These are phyloP conservation scores for Solanum aculeatissimum DNA, from an alignment of 305 asterid genomes.

Conservation along the genomic window DNA sequence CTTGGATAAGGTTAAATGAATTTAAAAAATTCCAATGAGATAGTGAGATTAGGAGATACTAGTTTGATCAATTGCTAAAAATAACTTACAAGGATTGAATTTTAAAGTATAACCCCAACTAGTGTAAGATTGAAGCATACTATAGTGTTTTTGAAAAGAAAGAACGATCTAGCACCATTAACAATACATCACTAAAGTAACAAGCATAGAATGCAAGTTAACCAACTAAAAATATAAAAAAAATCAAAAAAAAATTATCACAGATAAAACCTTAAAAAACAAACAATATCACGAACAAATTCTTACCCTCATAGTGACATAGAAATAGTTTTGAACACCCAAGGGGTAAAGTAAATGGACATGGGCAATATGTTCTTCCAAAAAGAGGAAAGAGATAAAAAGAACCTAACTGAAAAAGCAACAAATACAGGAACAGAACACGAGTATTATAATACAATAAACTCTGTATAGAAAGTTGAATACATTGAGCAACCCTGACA, in stretches of 20 bases:
- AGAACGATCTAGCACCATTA: not conserved
- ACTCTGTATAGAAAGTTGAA: conserved; percentile 16
- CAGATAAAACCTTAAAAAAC: not conserved
- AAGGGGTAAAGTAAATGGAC: not conserved
- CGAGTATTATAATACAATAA: conserved; percentile 2
- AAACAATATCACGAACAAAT: not conserved
- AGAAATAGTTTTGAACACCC: not conserved
- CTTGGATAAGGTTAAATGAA: not conserved
- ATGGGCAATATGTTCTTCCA: not conserved
- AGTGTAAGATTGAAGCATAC: not conserved
- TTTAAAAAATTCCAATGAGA: not conserved
- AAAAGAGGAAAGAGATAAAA: conserved; percentile 1
- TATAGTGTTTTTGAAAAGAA: not conserved
- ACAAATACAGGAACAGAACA: not conserved
- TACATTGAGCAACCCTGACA: conserved; percentile 98
- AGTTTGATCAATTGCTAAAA: not conserved
- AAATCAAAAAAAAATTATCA: not conserved
- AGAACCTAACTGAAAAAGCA: not conserved
- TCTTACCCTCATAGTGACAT: not conserved
- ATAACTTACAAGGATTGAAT: not conserved
- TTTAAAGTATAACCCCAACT: not conserved
- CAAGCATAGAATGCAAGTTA: not conserved
- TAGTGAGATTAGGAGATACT: not conserved
- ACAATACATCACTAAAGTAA: not conserved
- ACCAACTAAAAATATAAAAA: not conserved